A percentile compares a stretch with the other conserved stretches of the same genome.
Evolutionary conservation across 2,329 filamentous ascomycete genomes (phyloP).

Genomic region (Epichloe uncinata): DNA sequence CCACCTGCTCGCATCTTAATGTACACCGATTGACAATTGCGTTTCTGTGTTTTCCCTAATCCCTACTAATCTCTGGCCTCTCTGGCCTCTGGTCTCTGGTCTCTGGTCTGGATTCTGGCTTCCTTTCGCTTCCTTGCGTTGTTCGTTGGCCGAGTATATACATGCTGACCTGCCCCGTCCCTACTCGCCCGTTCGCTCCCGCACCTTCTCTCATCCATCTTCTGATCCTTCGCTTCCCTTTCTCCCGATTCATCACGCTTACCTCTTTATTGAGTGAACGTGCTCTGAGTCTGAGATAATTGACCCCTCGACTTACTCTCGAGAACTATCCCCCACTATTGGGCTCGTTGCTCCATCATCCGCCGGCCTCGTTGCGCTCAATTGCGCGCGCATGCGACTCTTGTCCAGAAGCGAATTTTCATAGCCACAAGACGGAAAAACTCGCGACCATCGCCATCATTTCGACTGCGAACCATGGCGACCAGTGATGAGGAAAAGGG

Average conservation of each 20-base stretch:
- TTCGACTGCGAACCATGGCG: conserved; percentile 7
- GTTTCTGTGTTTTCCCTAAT: neutral
- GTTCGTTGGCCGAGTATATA: neutral
- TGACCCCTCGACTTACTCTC: neutral
- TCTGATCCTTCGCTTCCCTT: neutral
- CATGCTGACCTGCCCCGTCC: neutral
- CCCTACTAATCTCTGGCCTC: neutral
- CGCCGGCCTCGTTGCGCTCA: neutral
- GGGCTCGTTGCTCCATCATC: neutral
- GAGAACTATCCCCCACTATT: neutral
- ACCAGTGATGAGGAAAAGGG: conserved; percentile 17
- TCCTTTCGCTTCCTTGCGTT: neutral
- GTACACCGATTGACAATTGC: neutral
- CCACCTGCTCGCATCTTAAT: neutral
- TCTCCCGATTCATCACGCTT: neutral
- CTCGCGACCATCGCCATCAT: neutral
- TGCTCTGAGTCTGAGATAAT: neutral
- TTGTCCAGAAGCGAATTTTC: neutral
- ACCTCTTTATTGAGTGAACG: conserved; percentile 4
- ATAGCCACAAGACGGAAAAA: neutral
- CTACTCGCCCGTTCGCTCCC: neutral
- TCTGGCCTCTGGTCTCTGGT: neutral
- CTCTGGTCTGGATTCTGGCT: neutral
- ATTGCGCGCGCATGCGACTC: neutral
- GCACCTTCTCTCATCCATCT: neutral